Evolutionary conservation across 805 yeast genomes (phyloP).

Genomic region (Lachancea dasiensis): DNA sequence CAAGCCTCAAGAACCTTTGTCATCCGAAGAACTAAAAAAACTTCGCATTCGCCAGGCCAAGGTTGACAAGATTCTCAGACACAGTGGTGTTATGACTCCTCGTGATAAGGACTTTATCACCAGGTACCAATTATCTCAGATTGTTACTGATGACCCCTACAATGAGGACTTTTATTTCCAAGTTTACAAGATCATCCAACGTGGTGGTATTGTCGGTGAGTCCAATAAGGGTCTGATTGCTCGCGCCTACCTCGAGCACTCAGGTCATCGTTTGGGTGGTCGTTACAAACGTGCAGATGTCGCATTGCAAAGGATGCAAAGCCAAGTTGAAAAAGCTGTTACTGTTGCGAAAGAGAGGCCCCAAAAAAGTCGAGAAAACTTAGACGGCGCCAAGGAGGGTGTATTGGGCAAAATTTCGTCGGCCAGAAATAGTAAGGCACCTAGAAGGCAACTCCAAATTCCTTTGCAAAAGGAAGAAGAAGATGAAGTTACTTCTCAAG

Average conservation of each 20-base stretch:
- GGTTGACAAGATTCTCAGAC: constrained; percentile 67
- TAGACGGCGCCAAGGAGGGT: constrained; percentile 54
- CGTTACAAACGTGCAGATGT: constrained; percentile 78
- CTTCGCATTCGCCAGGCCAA: constrained; percentile 65
- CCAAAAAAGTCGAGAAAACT: constrained; percentile 45
- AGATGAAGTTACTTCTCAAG: constrained; percentile 34
- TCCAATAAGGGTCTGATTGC: constrained; percentile 75
- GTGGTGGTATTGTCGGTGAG: constrained; percentile 36
- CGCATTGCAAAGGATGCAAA: constrained; percentile 95
- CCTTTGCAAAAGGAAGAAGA: constrained; percentile 36
- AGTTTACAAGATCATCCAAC: constrained; percentile 73
- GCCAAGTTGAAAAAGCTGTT: constrained; percentile 94
- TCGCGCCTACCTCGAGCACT: constrained; percentile 82
- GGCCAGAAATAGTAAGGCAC: constrained; percentile 75
- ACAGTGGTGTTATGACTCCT: constrained; percentile 93
- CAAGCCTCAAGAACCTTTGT: constrained; percentile 37
- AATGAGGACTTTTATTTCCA: constrained; percentile 96
- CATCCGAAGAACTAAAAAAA: constrained; percentile 69
- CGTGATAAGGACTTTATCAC: constrained; percentile 95
- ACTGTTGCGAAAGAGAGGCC: constrained; percentile 89
- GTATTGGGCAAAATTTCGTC: constrained; percentile 85
- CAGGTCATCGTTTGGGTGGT: constrained; percentile 87
- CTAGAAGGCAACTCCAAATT: constrained; percentile 77
- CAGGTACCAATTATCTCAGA: constrained; percentile 87
- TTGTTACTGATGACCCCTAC: constrained; percentile 95